A percentile compares a stretch with the other conserved stretches of the same genome.
phyloP scores from a whole-genome alignment of 805 yeast genomes.

The Kuraishia molischiana region DNA sequence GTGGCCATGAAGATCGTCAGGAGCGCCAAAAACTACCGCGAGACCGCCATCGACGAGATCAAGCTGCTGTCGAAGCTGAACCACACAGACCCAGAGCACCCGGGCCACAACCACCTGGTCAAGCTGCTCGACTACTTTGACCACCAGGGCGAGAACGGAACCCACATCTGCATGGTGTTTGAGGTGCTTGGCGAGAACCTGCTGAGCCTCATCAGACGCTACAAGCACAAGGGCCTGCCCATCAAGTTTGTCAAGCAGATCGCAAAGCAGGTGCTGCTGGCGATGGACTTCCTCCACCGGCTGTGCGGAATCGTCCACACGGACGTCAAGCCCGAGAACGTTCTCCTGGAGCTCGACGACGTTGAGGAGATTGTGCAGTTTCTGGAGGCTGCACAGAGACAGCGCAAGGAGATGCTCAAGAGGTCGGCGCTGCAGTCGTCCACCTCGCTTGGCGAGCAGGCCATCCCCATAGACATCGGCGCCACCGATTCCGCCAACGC shows the following conservation, averaged over 20 bases:
- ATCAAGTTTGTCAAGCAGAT: constrained; percentile 46
- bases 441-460: neutral
- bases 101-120: constrained; percentile 77
- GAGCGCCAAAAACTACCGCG: constrained; percentile 83
- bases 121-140: constrained; percentile 75
- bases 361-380: constrained; percentile 39
- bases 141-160: constrained; percentile 85
- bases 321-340: constrained; percentile 71
- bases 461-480: neutral
- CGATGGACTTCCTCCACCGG: constrained; percentile 48
- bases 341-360: constrained; percentile 41
- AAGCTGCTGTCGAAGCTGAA: constrained; percentile 61
- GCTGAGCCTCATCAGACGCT: constrained; percentile 73
- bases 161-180: constrained; percentile 93
- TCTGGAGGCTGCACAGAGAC: constrained; percentile 29
- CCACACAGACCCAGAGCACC: constrained; percentile 55
- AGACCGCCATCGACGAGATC: constrained; percentile 91
- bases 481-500: neutral
- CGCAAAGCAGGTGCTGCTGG: constrained; percentile 43
- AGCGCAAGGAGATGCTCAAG: constrained; percentile 16
- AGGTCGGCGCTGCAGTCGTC: constrained; percentile 4
- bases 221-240: constrained; percentile 40
- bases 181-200: constrained; percentile 94
- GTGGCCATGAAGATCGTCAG: constrained; percentile 94
- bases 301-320: constrained; percentile 65